Base-by-base conservation (phyloP, 2,329 filamentous ascomycete species). In the Coniochaeta hoffmannii region DNA sequence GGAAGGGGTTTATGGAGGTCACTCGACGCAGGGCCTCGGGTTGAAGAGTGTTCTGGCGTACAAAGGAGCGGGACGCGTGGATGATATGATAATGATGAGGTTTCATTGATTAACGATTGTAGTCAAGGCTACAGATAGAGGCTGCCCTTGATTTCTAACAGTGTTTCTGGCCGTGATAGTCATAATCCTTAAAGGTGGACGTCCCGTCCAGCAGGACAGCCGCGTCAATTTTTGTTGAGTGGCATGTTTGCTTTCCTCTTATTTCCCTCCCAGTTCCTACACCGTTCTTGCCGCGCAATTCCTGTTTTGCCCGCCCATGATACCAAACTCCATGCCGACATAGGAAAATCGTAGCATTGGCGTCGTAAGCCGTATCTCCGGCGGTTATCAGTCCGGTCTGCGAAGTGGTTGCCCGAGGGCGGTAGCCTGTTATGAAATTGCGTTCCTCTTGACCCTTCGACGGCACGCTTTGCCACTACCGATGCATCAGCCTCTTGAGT, bases 401-500 rank as follows among this genome's bases (percentile, higher is more conserved):
- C 15, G 19, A 51, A 3, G 36, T 11, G 3, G 8, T 19, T 10
- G 8, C 7, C 22, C 17, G n/a, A 19, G 17, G 12, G 3, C 12
- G 12, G n/a, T n/a, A n/a, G n/a, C n/a, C n/a, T n/a, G n/a, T n/a
- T n/a, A n/a, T n/a, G n/a, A n/a, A n/a, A n/a, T n/a, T n/a, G n/a
- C n/a, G n/a, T n/a, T n/a, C n/a, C n/a, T n/a, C n/a, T n/a, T n/a
- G n/a, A n/a, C n/a, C n/a, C n/a, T n/a, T n/a, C 26, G 1, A 10
- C 30, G 15, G 50, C 38, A 36, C 35, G 30, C 17, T 53, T n/a
- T 34, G 36, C 15, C 55, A 35, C 54, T 58, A 58, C 24, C 35
- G 53, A 53, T 56, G 57, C 22, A 53, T 55, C 55, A 56, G 22
- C 49, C 50, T 56, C 51, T 53, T 46, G 32, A 63, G 38, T 6